Evolutionary conservation across 2,329 filamentous ascomycete genomes (phyloP).

Genomic region (Conoideocrella luteorostrata): DNA sequence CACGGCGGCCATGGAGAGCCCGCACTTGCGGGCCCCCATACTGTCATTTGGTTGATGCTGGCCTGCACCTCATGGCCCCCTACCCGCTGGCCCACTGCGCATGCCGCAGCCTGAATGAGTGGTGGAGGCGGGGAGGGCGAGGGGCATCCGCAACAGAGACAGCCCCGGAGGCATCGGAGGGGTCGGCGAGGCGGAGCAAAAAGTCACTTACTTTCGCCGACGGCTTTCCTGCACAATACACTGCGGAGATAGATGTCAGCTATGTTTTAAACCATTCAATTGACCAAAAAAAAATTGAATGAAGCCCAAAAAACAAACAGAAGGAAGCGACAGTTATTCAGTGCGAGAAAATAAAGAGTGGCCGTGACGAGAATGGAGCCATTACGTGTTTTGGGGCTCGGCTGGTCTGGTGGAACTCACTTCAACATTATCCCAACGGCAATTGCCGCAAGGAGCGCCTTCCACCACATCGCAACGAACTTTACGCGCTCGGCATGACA

Average conservation of each 20-base stretch:
- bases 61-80: no score
- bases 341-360: no score
- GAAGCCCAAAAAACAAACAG: no score
- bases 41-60: no score
- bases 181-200: conserved; percentile 4
- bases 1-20: no score
- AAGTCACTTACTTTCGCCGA: conserved; percentile 66
- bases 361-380: no score
- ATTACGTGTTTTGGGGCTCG: no score
- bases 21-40: no score
- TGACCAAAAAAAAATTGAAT: no score
- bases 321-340: no score
- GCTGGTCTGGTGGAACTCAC: conserved; percentile 19
- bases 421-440: conserved; percentile 71
- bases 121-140: neutral
- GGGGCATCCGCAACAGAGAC: neutral
- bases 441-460: conserved; percentile 81
- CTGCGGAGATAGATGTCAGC: conserved; percentile 16
- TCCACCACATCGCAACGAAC: conserved; percentile 93
- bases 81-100: no score
- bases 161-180: neutral
- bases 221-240: conserved; percentile 76
- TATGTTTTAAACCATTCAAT: neutral
- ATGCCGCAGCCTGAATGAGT: no score
- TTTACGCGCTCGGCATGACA: conserved; percentile 81